Percentiles rank a stretch among this genome's conserved stretches.
Evolutionary conservation across 768 basidiomycete species (phyloP).

Genomic region (Scleroderma bovista): DNA sequence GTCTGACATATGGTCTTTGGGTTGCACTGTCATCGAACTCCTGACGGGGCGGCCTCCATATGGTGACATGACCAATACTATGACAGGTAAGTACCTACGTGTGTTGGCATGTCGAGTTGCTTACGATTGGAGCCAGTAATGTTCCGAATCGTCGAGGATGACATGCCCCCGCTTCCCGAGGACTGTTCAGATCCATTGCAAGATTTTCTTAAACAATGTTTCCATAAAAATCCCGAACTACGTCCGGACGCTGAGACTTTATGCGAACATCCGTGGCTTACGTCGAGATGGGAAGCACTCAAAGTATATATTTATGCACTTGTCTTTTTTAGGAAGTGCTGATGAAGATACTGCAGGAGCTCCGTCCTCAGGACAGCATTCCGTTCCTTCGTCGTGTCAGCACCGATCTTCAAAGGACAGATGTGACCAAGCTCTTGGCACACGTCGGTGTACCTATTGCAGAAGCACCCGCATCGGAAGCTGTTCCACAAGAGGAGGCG

Average conservation of each 20-base stretch:
- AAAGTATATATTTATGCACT: constrained; percentile 47
- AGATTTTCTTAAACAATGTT: constrained; percentile 84
- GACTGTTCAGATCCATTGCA: constrained; percentile 68
- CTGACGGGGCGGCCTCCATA: constrained; percentile 92
- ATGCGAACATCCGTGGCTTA: constrained; percentile 90
- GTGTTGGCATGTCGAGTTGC: constrained; percentile 1
- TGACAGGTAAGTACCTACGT: constrained; percentile 63
- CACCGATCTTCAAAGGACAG: constrained; percentile 73
- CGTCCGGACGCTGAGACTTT: constrained; percentile 84
- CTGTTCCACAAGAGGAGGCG: constrained; percentile 36
- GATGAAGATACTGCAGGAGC: constrained; percentile 41
- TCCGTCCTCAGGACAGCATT: constrained; percentile 90
- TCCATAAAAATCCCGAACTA: constrained; percentile 77
- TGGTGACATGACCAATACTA: constrained; percentile 80
- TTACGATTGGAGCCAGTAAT: constrained; percentile 53
- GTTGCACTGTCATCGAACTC: constrained; percentile 91
- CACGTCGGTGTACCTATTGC: constrained; percentile 27
- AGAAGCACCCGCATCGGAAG: constrained; percentile 41
- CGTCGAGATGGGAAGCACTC: constrained; percentile 69
- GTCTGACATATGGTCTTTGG: constrained; percentile 94
- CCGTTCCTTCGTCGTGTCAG: constrained; percentile 93
- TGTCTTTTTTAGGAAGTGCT: background rate
- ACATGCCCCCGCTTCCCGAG: constrained; percentile 80
- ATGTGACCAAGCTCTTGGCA: constrained; percentile 50
- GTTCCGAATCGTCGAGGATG: constrained; percentile 96